Percentiles rank a stretch among this genome's conserved stretches.
phyloP scores from a whole-genome alignment of 192 early-diverging fungal species.

The Podila clonocystis region DNA sequence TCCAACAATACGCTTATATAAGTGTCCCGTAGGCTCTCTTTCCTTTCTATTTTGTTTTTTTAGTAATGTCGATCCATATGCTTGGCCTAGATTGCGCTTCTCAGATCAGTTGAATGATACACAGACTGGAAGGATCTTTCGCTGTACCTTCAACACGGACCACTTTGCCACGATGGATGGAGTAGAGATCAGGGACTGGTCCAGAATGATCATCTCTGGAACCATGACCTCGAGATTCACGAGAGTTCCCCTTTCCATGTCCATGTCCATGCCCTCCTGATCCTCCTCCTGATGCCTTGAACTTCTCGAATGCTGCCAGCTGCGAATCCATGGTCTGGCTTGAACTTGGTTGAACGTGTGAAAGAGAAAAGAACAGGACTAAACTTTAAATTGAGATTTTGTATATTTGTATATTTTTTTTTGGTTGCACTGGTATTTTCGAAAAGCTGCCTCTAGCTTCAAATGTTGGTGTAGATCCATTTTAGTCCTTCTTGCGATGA shows the following conservation, averaged over 20 bases:
- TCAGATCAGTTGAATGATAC: not conserved
- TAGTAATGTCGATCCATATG: no score
- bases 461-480: not conserved
- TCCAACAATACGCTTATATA: not conserved
- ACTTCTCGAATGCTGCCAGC: constrained; percentile 51
- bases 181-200: constrained; percentile 50
- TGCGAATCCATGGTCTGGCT: constrained; percentile 43
- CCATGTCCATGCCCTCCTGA: not conserved
- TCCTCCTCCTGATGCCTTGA: constrained; percentile 27
- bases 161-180: constrained; percentile 51
- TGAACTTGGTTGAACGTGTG: not conserved
- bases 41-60: no score
- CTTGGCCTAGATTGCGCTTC: no score
- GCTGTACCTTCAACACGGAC: constrained; percentile 36
- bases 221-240: not conserved
- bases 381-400: not conserved
- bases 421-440: no score
- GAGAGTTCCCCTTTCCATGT: not conserved
- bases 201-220: constrained; percentile 1
- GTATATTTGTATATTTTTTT: not conserved
- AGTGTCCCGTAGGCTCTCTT: no score
- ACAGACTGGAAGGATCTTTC: not conserved
- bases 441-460: not conserved
- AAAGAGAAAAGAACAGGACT: not conserved
- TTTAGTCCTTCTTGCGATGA: constrained; percentile 17